phyloP scores from a whole-genome alignment of 2,329 filamentous ascomycete species.

The Verticillium alfalfae region DNA sequence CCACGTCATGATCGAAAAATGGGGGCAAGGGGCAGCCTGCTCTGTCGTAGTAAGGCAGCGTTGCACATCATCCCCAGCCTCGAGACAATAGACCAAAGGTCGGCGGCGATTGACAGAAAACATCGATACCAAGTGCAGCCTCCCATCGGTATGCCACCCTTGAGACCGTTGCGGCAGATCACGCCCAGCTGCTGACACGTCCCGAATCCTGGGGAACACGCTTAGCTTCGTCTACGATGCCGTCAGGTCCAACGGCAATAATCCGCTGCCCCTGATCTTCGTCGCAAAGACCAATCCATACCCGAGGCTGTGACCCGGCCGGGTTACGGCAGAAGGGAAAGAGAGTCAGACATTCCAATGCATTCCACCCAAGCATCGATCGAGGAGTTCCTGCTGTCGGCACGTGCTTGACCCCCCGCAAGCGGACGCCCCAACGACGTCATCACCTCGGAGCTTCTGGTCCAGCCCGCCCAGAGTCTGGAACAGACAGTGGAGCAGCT shows the following conservation, averaged over 20 bases:
- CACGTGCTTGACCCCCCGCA: neutral
- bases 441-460: conserved; percentile 6
- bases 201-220: neutral
- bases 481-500: neutral
- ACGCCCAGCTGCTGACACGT: too few relatives aligned
- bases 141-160: too few relatives aligned
- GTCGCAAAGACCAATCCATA: neutral
- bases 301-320: neutral
- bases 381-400: neutral
- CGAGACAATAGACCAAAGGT: too few relatives aligned
- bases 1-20: too few relatives aligned
- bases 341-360: neutral
- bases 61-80: too few relatives aligned
- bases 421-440: conserved; percentile 5
- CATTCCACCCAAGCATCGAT: neutral
- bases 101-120: too few relatives aligned
- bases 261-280: neutral
- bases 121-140: too few relatives aligned
- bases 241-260: neutral
- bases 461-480: conserved; percentile 1
- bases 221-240: neutral
- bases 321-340: neutral
- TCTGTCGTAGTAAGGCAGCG: too few relatives aligned
- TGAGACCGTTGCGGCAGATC: too few relatives aligned
- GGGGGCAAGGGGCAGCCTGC: too few relatives aligned